A percentile compares a stretch with the other conserved stretches of the same genome.
These are phyloP conservation scores for Agastache rugosa DNA, from an alignment of 257 asterid genomes.

Conservation along the genomic window DNA sequence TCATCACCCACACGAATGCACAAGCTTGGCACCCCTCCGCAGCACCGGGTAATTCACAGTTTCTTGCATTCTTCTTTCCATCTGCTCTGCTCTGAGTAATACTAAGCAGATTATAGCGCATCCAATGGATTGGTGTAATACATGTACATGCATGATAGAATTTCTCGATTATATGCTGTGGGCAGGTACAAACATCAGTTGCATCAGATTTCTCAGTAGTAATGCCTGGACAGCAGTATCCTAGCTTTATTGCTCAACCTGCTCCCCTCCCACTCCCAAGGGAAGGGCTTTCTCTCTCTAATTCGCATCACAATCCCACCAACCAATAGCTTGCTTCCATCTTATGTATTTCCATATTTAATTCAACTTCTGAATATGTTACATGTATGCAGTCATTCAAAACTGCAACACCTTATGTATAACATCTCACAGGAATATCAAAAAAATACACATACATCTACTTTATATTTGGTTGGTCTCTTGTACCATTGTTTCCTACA, in stretches of 20 bases:
- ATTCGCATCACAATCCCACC: not conserved
- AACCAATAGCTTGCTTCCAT: not conserved
- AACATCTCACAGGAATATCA: not conserved
- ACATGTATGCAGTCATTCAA: not conserved
- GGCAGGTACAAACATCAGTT: constrained; percentile 55
- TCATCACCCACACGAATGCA: constrained; percentile 42
- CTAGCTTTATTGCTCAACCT: constrained; percentile 85
- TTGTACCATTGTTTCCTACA: constrained; percentile 18
- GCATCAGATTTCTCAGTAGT: constrained; percentile 69
- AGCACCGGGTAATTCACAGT: constrained; percentile 14
- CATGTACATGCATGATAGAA: no score
- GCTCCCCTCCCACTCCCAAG: constrained; percentile 80
- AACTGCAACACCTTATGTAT: not conserved
- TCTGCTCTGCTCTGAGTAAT: no score
- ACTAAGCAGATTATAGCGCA: no score
- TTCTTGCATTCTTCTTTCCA: no score
- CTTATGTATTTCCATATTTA: not conserved
- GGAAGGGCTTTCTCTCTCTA: constrained; percentile 49
- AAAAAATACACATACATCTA: constrained; percentile 7
- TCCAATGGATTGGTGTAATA: no score
- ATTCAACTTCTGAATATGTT: not conserved
- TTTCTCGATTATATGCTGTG: not conserved
- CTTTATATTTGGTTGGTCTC: constrained; percentile 1
- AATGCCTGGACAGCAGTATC: constrained; percentile 89
- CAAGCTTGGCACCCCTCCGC: constrained; percentile 41